Percentiles rank a stretch among this genome's conserved stretches.
These are phyloP conservation scores for Microcyclospora tardicrescens DNA, from an alignment of 2,329 filamentous ascomycete genomes.

Conservation along the genomic window DNA sequence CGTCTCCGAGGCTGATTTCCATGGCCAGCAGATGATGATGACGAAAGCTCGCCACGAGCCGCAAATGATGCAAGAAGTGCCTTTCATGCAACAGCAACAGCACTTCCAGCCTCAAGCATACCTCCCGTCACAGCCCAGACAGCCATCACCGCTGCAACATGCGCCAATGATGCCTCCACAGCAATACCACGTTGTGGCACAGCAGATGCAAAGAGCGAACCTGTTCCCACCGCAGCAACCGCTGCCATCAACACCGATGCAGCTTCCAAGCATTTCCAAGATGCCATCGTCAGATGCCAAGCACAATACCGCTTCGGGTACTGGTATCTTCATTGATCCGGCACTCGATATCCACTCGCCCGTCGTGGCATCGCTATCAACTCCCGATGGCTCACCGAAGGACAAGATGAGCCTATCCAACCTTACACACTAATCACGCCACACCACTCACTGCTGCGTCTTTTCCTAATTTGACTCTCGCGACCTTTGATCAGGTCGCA, in stretches of 20 bases:
- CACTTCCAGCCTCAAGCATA: constrained; percentile 13
- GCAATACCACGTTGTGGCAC: constrained; percentile 11
- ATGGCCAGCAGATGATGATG: constrained; percentile 18
- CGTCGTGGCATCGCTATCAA: constrained; percentile 13
- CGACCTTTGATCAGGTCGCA: too few relatives aligned
- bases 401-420: constrained; percentile 28
- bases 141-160: constrained; percentile 11
- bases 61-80: constrained; percentile 24
- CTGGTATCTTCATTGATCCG: constrained; percentile 14
- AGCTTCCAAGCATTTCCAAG: constrained; percentile 18
- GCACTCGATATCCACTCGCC: constrained; percentile 13
- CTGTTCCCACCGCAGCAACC: constrained; percentile 3
- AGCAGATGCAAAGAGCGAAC: constrained; percentile 11
- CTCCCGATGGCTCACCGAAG: constrained; percentile 22
- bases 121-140: constrained; percentile 13
- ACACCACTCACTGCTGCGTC: too few relatives aligned
- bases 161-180: constrained; percentile 11
- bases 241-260: constrained; percentile 10
- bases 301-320: constrained; percentile 6
- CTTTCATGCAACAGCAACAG: constrained; percentile 18
- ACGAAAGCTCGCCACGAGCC: constrained; percentile 10
- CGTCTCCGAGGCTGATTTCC: constrained; percentile 19
- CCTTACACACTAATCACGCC: constrained; percentile 17
- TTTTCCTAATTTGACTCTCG: too few relatives aligned
- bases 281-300: constrained; percentile 5